These are phyloP conservation scores for Trichophyton benhamiae DNA, from an alignment of 2,329 filamentous ascomycete genomes.

Conservation along the genomic window DNA sequence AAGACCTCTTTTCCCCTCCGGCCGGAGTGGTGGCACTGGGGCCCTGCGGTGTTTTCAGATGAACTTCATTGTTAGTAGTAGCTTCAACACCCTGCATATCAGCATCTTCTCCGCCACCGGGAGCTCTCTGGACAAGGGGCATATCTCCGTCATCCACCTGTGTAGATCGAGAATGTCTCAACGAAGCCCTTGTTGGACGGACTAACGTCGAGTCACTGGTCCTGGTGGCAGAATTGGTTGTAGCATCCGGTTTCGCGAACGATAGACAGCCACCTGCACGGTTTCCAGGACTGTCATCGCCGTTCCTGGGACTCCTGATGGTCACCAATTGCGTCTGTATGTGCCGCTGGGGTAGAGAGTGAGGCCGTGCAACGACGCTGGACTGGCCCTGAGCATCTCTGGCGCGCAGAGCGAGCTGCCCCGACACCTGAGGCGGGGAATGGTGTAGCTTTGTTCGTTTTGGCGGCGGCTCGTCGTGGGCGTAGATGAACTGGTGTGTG, in stretches of 20 bases:
- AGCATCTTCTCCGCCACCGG: not conserved
- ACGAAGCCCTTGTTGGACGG: not conserved
- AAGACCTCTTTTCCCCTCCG: constrained; percentile 52
- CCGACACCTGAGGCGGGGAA: not conserved
- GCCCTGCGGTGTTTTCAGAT: not conserved
- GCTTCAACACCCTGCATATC: not conserved
- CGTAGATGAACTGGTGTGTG: not conserved
- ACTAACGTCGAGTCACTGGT: not conserved
- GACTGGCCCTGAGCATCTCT: not conserved
- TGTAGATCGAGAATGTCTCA: not conserved
- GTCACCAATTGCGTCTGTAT: constrained; percentile 2
- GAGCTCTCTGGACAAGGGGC: not conserved
- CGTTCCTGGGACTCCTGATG: not conserved
- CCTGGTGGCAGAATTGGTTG: not conserved
- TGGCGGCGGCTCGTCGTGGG: not conserved
- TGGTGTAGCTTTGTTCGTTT: constrained; percentile 1
- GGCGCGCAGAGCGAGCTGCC: not conserved
- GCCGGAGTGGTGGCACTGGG: not conserved
- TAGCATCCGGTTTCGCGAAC: not conserved
- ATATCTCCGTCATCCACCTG: not conserved
- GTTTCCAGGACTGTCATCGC: not conserved
- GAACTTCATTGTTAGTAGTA: not conserved
- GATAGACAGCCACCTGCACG: not conserved
- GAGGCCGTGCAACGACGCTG: not conserved
- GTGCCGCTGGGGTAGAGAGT: not conserved